Evolutionary conservation across 345 rosid species (phyloP).

Genomic region (Eucalyptus caleyi): DNA sequence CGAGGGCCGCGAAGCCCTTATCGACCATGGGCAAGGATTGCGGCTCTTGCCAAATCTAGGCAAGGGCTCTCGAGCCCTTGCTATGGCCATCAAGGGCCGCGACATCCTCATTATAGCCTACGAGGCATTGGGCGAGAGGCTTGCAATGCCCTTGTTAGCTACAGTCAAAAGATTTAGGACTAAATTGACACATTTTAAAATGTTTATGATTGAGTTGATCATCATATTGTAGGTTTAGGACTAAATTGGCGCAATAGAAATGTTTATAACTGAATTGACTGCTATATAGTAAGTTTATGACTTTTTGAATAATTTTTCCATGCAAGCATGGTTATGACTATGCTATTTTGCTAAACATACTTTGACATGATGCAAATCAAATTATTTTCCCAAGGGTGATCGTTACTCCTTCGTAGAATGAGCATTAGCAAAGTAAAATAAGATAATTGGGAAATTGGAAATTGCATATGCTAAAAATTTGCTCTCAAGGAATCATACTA

Average conservation of each 20-base stretch:
- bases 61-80: fast-evolving
- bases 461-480: not conserved
- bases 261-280: too few species aligned
- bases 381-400: not conserved
- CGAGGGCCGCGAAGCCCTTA: not conserved
- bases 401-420: not conserved
- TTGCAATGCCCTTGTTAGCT: not conserved
- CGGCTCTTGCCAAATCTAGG: not conserved
- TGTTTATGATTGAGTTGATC: not conserved
- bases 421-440: not conserved
- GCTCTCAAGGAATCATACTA: not conserved
- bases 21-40: fast-evolving
- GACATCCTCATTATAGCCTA: not conserved
- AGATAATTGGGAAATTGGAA: not conserved
- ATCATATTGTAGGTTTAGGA: too few species aligned
- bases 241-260: not conserved
- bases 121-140: not conserved
- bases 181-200: too few species aligned
- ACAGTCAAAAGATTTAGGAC: too few species aligned
- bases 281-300: not conserved
- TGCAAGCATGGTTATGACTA: not conserved
- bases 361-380: not conserved
- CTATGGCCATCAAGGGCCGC: not conserved
- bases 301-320: not conserved
- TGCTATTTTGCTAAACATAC: not conserved